Conservation (phyloP, 805 yeast species). For the Yamadazyma takamatsuzukensis region DNA sequence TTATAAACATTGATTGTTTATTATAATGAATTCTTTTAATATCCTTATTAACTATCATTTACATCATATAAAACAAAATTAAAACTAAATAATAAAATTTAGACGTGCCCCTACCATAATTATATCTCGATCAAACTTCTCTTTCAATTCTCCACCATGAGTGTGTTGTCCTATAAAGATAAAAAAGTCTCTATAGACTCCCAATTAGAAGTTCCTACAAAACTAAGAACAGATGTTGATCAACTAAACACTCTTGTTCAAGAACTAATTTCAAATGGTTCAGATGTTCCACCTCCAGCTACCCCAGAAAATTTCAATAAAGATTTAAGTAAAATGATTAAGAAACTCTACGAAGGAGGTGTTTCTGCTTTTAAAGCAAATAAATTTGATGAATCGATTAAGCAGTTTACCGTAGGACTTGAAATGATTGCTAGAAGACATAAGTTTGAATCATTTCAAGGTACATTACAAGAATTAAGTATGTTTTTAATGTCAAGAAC, state of each 20-base stretch:
- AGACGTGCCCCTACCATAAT: not conserved
- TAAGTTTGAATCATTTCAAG: conserved; percentile 70
- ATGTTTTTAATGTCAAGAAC: conserved; percentile 67
- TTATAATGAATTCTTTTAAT: no score
- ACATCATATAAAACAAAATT: not conserved
- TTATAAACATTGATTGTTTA: no score
- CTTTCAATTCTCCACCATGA: not conserved
- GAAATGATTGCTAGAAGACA: conserved; percentile 67
- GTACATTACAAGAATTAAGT: conserved; percentile 64
- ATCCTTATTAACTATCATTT: not conserved
- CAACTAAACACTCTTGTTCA: conserved; percentile 35
- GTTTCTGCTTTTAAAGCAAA: conserved; percentile 52
- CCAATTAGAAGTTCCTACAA: conserved; percentile 22
- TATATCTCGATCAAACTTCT: not conserved
- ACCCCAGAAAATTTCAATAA: conserved; percentile 53
- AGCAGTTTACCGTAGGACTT: conserved; percentile 61
- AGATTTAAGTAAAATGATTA: conserved; percentile 55
- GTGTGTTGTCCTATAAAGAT: conserved; percentile 28
- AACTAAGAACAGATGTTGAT: conserved; percentile 38
- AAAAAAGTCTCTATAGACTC: no score
- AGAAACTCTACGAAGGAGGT: conserved; percentile 63
- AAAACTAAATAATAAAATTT: no score
- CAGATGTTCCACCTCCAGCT: conserved; percentile 53
- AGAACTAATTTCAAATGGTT: conserved; percentile 40
- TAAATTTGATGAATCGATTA: conserved; percentile 57